Evolutionary conservation across 257 asterid species (phyloP).

Genomic region (Nemophila menziesii): DNA sequence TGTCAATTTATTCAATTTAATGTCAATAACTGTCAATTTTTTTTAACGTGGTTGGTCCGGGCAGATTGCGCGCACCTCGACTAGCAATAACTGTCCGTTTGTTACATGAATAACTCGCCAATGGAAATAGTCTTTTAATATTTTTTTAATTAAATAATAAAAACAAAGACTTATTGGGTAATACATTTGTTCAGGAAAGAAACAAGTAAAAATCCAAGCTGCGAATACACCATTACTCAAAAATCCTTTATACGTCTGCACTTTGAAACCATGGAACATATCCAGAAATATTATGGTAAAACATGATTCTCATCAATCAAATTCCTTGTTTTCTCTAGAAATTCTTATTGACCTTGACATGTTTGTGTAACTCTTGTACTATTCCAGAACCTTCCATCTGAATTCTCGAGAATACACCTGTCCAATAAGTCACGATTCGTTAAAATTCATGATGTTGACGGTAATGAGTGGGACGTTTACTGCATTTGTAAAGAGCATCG

Average conservation of each 20-base stretch:
- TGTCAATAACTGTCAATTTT: no score
- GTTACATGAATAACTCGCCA: no score
- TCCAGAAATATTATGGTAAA: no score
- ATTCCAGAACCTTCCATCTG: constrained; percentile 7
- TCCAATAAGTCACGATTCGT: background rate
- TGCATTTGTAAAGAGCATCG: background rate
- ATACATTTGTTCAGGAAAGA: background rate
- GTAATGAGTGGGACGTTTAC: background rate
- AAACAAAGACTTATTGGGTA: background rate
- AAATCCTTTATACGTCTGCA: constrained; percentile 5
- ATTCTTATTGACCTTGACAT: no score
- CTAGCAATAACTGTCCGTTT: no score
- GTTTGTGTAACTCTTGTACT: no score
- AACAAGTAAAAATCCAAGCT: background rate
- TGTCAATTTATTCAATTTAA: no score
- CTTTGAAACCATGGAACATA: background rate
- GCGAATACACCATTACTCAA: background rate
- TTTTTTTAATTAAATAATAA: no score
- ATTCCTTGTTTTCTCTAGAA: background rate
- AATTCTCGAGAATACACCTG: background rate
- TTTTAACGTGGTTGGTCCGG: no score
- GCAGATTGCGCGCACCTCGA: no score
- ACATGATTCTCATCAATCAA: no score
- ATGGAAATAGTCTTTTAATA: no score
- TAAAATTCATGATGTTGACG: constrained; percentile 10